Base-by-base conservation (phyloP, 148 eudicot genomes). In the Dianthus caryophyllus region DNA sequence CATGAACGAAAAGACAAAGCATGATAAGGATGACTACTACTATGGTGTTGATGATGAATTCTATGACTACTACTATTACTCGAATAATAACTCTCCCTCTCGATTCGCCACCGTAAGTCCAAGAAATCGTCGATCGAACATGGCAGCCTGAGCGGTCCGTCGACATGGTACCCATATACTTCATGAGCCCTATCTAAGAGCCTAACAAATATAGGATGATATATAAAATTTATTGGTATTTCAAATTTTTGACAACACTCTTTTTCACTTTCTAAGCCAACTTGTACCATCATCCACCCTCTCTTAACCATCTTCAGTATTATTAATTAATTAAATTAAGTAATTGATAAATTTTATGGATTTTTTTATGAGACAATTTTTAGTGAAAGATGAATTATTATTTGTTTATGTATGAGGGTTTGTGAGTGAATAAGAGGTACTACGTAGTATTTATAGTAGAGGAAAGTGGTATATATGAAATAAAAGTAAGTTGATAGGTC, bases 51-150 rank as follows among this genome's bases (percentile, higher is more conserved):
- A 56, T 75, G 52, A 46, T 56, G 72, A 43, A 5, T 29, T 24
- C 31, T 41, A 24, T 48, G 26, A 52, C 14, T 38, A 31, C 65
- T 52, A 26, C 41, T 50, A 24, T 41, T 17, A 29, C 9, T 20
- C 3, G 4, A 2, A 2, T 3, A 33, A 33, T 33, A 2, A 13
- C 52, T 39, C 14, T 81, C 82, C 65, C 55, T 69, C 50, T 81
- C 83, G 30, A 84, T 81, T 20, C 66, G 75, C 82, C 83, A 75
- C 44, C 78, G 66, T 0, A 81, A 68, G 65, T 82, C 74, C 17
- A 79, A 79, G 36, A 84, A 84, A 44, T 84, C 85, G 14, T 81
- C 82, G 6, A 71, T 69, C n/a, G 85, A 84, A 44, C 88, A 84
- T 0, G 88, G 88, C 3, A 84, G 71, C 72, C 52, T 68, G 0